A percentile compares a stretch with the other conserved stretches of the same genome.
Evolutionary conservation across 441 rosid species (phyloP).

Genomic region (Adansonia rubrostipa): DNA sequence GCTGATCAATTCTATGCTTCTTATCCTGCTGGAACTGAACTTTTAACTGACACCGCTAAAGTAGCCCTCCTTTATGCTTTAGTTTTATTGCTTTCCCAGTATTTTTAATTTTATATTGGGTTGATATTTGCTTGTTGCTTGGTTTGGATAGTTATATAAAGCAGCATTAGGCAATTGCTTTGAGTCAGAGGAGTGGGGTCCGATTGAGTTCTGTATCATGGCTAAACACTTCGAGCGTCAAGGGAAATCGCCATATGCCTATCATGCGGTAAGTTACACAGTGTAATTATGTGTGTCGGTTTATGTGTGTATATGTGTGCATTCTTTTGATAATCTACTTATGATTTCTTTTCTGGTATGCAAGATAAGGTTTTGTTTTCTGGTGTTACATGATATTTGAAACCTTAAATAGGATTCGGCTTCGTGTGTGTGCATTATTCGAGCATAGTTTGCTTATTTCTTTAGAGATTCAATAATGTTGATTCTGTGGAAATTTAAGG

Average conservation of each 20-base stretch:
- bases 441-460: not conserved
- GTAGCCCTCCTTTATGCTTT: conserved; percentile 33
- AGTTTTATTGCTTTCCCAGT: not conserved
- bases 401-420: conserved; percentile 3
- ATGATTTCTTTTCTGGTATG: conserved; percentile 20
- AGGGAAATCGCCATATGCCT: conserved; percentile 87
- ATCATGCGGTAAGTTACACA: conserved; percentile 70
- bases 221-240: conserved; percentile 93
- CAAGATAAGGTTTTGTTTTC: not conserved
- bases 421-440: not conserved
- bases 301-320: not conserved
- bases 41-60: conserved; percentile 78
- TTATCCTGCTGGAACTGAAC: conserved; percentile 91
- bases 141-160: conserved; percentile 64
- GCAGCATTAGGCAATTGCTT: conserved; percentile 91
- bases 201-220: conserved; percentile 79
- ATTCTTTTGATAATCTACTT: not conserved
- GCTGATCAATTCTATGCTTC: conserved; percentile 93
- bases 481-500: not conserved
- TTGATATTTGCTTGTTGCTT: conserved; percentile 21
- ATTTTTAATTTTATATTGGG: conserved; percentile 1
- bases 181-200: conserved; percentile 89
- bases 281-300: not conserved
- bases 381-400: conserved; percentile 5
- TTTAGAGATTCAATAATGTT: conserved; percentile 3